phyloP scores from a whole-genome alignment of 2,329 filamentous ascomycete genomes.

The Acephala macrosclerotiorum region DNA sequence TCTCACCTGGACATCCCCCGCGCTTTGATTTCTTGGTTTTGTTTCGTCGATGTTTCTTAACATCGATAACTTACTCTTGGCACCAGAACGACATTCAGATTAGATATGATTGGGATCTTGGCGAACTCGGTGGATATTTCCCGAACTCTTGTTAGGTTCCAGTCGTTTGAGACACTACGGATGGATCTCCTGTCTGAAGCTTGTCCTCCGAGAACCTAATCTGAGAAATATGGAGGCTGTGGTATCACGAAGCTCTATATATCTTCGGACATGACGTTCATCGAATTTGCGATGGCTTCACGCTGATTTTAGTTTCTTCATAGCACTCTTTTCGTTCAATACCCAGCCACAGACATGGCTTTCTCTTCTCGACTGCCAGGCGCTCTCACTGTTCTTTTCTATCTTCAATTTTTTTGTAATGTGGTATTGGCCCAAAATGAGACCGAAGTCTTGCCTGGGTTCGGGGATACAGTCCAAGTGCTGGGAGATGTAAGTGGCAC shows the following conservation, averaged over 20 bases:
- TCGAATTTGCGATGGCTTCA: constrained; percentile 12
- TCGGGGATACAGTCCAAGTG: constrained; percentile 31
- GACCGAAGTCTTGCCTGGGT: constrained; percentile 22
- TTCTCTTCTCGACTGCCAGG: constrained; percentile 25
- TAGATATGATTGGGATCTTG: constrained; percentile 17
- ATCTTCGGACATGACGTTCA: constrained; percentile 6
- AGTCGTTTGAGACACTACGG: not conserved
- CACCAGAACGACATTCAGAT: constrained; percentile 16
- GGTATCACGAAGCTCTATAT: constrained; percentile 13
- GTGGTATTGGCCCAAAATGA: constrained; percentile 26
- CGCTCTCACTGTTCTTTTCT: constrained; percentile 27
- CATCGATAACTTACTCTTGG: constrained; percentile 13
- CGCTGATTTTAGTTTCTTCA: not conserved
- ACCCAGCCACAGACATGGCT: constrained; percentile 29
- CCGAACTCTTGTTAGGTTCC: not conserved
- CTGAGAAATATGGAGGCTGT: constrained; percentile 5
- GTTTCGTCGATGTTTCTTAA: constrained; percentile 28
- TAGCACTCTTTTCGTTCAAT: constrained; percentile 10
- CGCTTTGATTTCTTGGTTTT: constrained; percentile 9
- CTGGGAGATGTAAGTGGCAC: constrained; percentile 27
- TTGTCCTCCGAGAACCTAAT: constrained; percentile 10
- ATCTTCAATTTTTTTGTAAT: constrained; percentile 26
- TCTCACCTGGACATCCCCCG: constrained; percentile 6
- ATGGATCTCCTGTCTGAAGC: constrained; percentile 11
- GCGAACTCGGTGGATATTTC: constrained; percentile 1